Evolutionary conservation across 208 protist species (phyloP).

Genomic region (Leishmania aethiopica): DNA sequence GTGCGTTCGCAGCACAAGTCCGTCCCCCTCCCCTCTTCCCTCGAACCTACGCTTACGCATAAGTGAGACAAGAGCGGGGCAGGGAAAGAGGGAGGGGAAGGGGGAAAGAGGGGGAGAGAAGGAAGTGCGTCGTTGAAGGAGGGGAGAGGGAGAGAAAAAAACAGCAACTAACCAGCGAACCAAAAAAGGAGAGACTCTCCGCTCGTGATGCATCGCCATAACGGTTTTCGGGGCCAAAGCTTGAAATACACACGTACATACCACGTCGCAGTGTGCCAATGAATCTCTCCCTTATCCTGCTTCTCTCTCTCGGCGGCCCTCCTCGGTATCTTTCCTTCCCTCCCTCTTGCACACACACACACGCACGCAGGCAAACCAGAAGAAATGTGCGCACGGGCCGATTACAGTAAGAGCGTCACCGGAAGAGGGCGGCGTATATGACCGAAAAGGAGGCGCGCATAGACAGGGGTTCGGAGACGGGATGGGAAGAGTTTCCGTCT

Average conservation of each 20-base stretch:
- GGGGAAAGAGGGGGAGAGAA: neutral
- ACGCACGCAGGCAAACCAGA: neutral
- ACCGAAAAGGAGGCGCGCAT: neutral
- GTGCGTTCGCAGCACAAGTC: neutral
- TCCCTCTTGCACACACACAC: neutral
- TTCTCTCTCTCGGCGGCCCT: neutral
- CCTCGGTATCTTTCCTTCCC: neutral
- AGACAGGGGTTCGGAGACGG: neutral
- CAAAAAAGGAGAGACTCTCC: neutral
- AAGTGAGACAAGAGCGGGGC: neutral
- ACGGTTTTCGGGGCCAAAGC: neutral
- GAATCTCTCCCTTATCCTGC: neutral
- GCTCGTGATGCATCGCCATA: neutral
- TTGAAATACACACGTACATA: neutral
- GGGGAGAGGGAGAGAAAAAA: neutral
- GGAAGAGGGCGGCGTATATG: neutral
- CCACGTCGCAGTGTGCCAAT: neutral
- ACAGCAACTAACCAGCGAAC: neutral
- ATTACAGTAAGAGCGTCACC: neutral
- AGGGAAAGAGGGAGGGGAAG: neutral
- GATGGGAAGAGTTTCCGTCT: neutral
- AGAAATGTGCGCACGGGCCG: neutral
- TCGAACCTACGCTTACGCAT: neutral
- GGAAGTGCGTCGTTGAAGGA: neutral
- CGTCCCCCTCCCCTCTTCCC: neutral